Percentiles rank a stretch among this genome's conserved stretches.
Evolutionary conservation across 805 yeast genomes (phyloP).

Genomic region (Lipomyces mesembrius): DNA sequence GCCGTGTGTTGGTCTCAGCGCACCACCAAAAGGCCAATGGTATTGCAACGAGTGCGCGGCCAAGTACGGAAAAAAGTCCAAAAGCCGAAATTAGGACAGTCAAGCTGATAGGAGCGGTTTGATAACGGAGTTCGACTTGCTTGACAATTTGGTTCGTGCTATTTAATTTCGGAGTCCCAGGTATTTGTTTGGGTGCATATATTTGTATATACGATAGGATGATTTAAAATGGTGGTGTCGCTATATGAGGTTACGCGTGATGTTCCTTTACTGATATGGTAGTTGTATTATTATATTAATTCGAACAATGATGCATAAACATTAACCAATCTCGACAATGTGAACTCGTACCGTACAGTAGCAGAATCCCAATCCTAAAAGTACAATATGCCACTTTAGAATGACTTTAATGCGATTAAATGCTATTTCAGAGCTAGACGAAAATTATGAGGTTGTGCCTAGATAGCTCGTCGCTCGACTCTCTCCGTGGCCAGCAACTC

Average conservation of each 20-base stretch:
- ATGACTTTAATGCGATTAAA: not conserved
- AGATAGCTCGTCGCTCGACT: slow-evolving; percentile 25
- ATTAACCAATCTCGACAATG: not conserved
- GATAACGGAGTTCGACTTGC: not conserved
- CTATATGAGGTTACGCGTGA: not conserved
- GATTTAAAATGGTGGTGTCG: not conserved
- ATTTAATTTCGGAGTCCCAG: not conserved
- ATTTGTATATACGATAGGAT: slow-evolving; percentile 1
- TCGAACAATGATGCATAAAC: not conserved
- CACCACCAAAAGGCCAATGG: slow-evolving; percentile 65
- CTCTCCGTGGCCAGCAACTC: slow-evolving; percentile 28
- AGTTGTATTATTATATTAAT: not conserved
- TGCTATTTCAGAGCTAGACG: not conserved
- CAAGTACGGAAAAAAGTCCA: slow-evolving; percentile 35
- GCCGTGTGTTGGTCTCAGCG: slow-evolving; percentile 84
- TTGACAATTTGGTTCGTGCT: not conserved
- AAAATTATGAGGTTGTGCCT: not conserved
- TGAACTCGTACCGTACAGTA: not conserved
- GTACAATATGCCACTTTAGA: not conserved
- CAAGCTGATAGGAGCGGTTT: not conserved
- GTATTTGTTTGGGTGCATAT: slow-evolving; percentile 2
- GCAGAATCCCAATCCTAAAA: not conserved
- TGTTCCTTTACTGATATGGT: not conserved
- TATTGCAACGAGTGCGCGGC: slow-evolving; percentile 62
- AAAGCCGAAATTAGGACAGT: slow-evolving; percentile 7